These are phyloP conservation scores for Fimicolochytrium jonesii DNA, from an alignment of 192 early-diverging fungal species.

Conservation along the genomic window DNA sequence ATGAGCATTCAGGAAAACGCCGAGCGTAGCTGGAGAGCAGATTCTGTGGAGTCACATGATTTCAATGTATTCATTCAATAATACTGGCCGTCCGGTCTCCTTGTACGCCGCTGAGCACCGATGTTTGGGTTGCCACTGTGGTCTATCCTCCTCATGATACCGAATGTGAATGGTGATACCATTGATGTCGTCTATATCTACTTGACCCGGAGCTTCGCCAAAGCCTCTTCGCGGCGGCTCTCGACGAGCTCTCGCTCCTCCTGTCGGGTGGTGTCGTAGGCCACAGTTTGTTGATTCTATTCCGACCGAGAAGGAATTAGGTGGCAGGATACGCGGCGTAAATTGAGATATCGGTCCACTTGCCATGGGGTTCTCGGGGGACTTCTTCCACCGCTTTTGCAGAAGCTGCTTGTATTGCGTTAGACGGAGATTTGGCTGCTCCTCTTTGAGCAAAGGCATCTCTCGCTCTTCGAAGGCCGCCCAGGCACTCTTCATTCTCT, in stretches of 20 bases:
- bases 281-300: slow-evolving; percentile 62
- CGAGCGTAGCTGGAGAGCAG: no score
- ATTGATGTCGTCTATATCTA: slow-evolving; percentile 3
- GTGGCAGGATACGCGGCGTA: neutral
- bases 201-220: slow-evolving; percentile 51
- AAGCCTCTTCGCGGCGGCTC: slow-evolving; percentile 42
- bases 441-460: slow-evolving; percentile 66
- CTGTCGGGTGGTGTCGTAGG: slow-evolving; percentile 68
- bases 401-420: slow-evolving; percentile 65
- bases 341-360: no score
- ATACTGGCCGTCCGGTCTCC: no score
- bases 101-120: no score
- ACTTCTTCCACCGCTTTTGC: slow-evolving; percentile 78
- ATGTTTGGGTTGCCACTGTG: no score
- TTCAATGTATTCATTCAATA: no score
- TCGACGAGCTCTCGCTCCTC: slow-evolving; percentile 52
- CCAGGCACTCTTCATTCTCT: slow-evolving; percentile 56
- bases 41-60: no score
- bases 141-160: no score
- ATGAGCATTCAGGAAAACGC: no score
- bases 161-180: no score
- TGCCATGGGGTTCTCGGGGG: slow-evolving; percentile 48
- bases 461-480: slow-evolving; percentile 62
- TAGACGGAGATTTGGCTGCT: slow-evolving; percentile 74
- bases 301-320: neutral